Conservation (phyloP, 345 rosid species). For the Durio zibethinus region DNA sequence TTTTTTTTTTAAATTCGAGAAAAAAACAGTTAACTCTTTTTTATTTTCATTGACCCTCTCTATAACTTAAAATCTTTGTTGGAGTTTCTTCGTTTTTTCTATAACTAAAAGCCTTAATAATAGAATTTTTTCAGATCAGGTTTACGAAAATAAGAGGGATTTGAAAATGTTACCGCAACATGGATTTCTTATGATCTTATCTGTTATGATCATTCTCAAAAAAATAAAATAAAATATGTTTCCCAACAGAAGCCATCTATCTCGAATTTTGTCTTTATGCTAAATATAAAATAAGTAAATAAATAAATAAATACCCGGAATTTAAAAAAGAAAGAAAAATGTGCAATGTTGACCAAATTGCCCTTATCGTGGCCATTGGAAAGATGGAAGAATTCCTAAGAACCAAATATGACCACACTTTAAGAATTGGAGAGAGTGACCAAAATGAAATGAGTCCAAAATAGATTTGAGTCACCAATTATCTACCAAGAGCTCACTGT, state of each 20-base stretch:
- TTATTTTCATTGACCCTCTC: no score
- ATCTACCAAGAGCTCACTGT: neutral
- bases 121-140: no score
- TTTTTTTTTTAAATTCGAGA: no score
- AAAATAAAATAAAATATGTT: no score
- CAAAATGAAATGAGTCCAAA: neutral
- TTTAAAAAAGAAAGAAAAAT: neutral
- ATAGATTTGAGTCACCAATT: neutral
- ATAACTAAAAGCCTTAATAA: no score
- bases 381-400: neutral
- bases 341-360: neutral
- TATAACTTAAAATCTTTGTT: no score
- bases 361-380: neutral
- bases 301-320: neutral
- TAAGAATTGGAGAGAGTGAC: neutral
- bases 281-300: neutral
- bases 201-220: no score
- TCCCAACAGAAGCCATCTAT: neutral
- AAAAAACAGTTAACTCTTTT: no score
- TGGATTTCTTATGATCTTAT: no score
- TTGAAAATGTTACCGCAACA: no score
- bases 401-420: slow-evolving; percentile 15
- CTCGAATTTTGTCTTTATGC: neutral
- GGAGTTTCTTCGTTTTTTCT: no score
- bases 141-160: no score